Percentiles rank a stretch among this genome's conserved stretches.
These are phyloP conservation scores for Aspergillus tubingensis DNA, from an alignment of 2,329 filamentous ascomycete species.

Conservation along the genomic window DNA sequence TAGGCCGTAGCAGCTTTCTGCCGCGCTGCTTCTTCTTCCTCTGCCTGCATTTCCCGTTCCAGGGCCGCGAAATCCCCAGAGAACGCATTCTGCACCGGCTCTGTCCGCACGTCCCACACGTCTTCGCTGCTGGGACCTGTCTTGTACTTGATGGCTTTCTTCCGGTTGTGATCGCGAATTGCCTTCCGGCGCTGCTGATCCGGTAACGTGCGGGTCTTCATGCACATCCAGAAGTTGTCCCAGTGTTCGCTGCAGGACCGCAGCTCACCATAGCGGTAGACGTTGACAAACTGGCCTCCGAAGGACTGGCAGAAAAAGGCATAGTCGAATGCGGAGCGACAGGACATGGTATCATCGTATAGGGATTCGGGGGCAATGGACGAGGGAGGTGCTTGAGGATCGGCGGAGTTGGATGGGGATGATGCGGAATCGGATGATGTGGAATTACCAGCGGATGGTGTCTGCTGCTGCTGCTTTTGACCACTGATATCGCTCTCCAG, in stretches of 20 bases:
- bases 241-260: constrained; percentile 80
- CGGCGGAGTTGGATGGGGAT: constrained; percentile 7
- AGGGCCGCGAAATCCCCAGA: constrained; percentile 46
- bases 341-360: constrained; percentile 82
- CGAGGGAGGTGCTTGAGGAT: constrained; percentile 22
- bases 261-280: constrained; percentile 83
- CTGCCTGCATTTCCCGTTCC: constrained; percentile 44
- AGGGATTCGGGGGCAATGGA: constrained; percentile 64
- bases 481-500: constrained; percentile 42
- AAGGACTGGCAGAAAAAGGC: constrained; percentile 93
- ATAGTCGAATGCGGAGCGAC: constrained; percentile 84
- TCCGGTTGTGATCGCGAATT: constrained; percentile 68
- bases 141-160: constrained; percentile 67
- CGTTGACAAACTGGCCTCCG: constrained; percentile 85
- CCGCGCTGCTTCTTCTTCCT: constrained; percentile 42
- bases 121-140: constrained; percentile 79
- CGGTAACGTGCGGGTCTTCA: constrained; percentile 71
- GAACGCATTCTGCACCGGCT: constrained; percentile 58
- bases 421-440: constrained; percentile 14
- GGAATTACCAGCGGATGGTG: constrained; percentile 10
- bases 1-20: constrained; percentile 14
- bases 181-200: constrained; percentile 60
- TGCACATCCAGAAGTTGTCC: constrained; percentile 97
- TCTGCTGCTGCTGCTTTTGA: constrained; percentile 11
- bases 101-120: constrained; percentile 76